Conservation (phyloP, 2,329 filamentous ascomycete species). For the Xylaria multiplex region DNA sequence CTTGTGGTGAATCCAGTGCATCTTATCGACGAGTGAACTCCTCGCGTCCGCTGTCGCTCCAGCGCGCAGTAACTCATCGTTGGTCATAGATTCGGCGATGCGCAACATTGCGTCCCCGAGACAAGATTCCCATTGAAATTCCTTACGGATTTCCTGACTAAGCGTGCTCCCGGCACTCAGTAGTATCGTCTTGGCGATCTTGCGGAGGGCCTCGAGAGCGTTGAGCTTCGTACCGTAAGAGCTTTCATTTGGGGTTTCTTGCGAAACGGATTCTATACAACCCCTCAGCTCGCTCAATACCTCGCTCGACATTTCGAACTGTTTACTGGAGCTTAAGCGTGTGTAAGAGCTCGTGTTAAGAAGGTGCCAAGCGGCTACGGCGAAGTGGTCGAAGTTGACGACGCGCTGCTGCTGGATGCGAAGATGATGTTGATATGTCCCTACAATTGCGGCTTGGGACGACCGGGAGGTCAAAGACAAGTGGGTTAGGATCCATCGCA, state of each 20-base stretch:
- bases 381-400: constrained; percentile 18
- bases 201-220: constrained; percentile 18
- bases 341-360: constrained; percentile 25
- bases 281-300: background rate
- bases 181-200: constrained; percentile 22
- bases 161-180: constrained; percentile 16
- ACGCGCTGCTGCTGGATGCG: background rate
- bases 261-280: constrained; percentile 7
- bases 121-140: background rate
- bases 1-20: constrained; percentile 1
- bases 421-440: too few species aligned
- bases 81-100: constrained; percentile 18
- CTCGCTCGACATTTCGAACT: constrained; percentile 11
- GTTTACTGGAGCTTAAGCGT: background rate
- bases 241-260: constrained; percentile 1
- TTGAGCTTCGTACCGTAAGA: constrained; percentile 25
- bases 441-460: too few species aligned
- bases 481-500: too few species aligned
- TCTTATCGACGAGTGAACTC: constrained; percentile 6
- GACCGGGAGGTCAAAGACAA: too few species aligned
- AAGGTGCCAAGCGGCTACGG: constrained; percentile 16
- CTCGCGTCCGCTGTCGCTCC: constrained; percentile 10
- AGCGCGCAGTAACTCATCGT: constrained; percentile 13
- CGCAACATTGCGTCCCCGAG: constrained; percentile 9
- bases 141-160: constrained; percentile 9